Conservation (phyloP, 495 filamentous ascomycete species). For the Aspergillus bridgeri region DNA sequence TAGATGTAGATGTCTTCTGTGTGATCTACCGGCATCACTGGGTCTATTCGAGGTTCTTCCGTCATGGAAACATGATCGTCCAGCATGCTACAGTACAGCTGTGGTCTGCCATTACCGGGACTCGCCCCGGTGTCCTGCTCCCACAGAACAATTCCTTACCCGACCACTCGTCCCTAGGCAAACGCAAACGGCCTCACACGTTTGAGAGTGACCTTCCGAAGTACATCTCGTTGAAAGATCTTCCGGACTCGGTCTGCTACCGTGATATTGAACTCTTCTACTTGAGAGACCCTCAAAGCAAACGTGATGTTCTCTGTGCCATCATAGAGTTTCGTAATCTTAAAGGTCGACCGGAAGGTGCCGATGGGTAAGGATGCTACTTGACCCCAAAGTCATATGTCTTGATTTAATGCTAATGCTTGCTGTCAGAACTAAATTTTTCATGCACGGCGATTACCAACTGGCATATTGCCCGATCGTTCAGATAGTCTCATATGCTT, state of each 20-base stretch:
- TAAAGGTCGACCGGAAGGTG: no score
- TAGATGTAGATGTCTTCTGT: slow-evolving; percentile 26
- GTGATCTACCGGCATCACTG: slow-evolving; percentile 25
- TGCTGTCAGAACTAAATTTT: slow-evolving; percentile 29
- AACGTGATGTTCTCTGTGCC: slow-evolving; percentile 25
- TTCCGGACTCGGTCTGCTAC: slow-evolving; percentile 30
- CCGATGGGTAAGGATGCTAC: no score
- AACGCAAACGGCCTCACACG: slow-evolving; percentile 15
- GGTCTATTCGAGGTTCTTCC: slow-evolving; percentile 28
- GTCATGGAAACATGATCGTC: slow-evolving; percentile 29
- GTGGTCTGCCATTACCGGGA: slow-evolving; percentile 31
- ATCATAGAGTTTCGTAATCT: no score
- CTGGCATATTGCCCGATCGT: slow-evolving; percentile 29
- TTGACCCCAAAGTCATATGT: no score
- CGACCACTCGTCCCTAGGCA: slow-evolving; percentile 15
- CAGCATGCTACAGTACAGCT: slow-evolving; percentile 27
- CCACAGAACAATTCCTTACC: slow-evolving; percentile 18
- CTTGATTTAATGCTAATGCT: no score
- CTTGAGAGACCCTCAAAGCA: slow-evolving; percentile 21
- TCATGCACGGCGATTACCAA: slow-evolving; percentile 31
- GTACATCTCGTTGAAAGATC: slow-evolving; percentile 14
- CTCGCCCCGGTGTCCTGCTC: slow-evolving; percentile 25
- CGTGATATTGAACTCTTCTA: slow-evolving; percentile 31
- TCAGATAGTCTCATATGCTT: slow-evolving; percentile 30
- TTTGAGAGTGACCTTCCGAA: slow-evolving; percentile 31